These are phyloP conservation scores for Ceraceosorus guamensis DNA, from an alignment of 1,284 basidiomycete species.

Conservation along the genomic window DNA sequence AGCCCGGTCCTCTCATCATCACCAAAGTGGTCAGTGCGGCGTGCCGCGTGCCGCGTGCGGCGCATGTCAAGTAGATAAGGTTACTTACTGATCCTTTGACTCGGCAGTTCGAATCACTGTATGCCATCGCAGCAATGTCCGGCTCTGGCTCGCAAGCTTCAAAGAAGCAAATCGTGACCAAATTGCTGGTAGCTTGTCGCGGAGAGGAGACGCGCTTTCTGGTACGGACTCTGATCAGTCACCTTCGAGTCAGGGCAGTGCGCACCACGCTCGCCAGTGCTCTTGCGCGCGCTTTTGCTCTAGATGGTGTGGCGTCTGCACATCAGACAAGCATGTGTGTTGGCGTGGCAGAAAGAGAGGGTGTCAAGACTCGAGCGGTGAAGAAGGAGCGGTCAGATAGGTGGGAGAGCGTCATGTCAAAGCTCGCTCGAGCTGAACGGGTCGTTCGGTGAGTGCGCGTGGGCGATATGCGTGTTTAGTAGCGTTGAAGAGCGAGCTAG, in stretches of 20 bases:
- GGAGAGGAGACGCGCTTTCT: slow-evolving; percentile 83
- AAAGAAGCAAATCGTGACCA: slow-evolving; percentile 73
- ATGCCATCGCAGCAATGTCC: slow-evolving; percentile 55
- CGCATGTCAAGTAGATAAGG: neutral
- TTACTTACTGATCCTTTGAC: neutral
- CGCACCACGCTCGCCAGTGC: slow-evolving; percentile 73
- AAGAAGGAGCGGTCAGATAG: slow-evolving; percentile 46
- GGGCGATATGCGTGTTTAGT: too few species aligned
- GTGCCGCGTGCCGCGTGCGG: too few species aligned
- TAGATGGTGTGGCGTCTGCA: neutral
- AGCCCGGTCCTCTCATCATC: slow-evolving; percentile 37
- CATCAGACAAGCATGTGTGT: neutral
- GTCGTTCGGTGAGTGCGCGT: slow-evolving; percentile 53
- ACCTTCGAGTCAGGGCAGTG: slow-evolving; percentile 75
- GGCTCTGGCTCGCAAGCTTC: slow-evolving; percentile 67
- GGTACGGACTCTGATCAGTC: slow-evolving; percentile 70
- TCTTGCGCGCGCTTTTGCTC: slow-evolving; percentile 57
- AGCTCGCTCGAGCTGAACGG: slow-evolving; percentile 40
- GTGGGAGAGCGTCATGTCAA: slow-evolving; percentile 31
- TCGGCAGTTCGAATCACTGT: slow-evolving; percentile 40
- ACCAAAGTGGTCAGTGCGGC: slow-evolving; percentile 18
- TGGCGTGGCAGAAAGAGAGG: too few species aligned
- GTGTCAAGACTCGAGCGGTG: too few species aligned
- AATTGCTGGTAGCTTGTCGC: slow-evolving; percentile 70
- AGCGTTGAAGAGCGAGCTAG: too few species aligned